Evolutionary conservation across 768 basidiomycete species (phyloP).

Genomic region (Lactarius vividus): DNA sequence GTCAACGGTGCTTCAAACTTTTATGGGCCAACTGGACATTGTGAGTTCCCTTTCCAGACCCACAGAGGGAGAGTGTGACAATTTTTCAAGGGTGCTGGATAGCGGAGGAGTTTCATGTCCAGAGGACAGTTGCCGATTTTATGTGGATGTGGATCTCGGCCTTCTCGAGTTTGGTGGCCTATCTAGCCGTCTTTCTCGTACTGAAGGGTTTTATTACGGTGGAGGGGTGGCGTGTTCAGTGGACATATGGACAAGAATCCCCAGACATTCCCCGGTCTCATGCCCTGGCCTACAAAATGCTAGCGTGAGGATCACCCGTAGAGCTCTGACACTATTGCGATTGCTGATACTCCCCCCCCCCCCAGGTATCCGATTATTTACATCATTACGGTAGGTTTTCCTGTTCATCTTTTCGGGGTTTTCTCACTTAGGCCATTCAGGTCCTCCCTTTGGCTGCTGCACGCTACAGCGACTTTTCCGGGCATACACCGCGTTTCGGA

Average conservation of each 20-base stretch:
- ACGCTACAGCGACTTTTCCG: slow-evolving; percentile 40
- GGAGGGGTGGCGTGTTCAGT: slow-evolving; percentile 33
- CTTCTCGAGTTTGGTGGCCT: slow-evolving; percentile 42
- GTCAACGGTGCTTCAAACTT: slow-evolving; percentile 36
- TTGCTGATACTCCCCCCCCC: slow-evolving; percentile 12
- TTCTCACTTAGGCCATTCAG: slow-evolving; percentile 14
- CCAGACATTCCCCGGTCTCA: slow-evolving; percentile 22
- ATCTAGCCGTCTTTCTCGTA: slow-evolving; percentile 45
- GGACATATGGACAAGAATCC: slow-evolving; percentile 23
- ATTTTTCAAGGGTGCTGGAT: slow-evolving; percentile 54
- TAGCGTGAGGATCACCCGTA: slow-evolving; percentile 40
- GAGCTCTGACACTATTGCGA: not conserved
- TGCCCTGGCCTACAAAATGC: slow-evolving; percentile 42
- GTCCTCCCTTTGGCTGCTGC: slow-evolving; percentile 43
- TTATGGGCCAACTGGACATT: slow-evolving; percentile 45
- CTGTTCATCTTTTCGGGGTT: not conserved
- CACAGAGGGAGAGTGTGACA: not conserved
- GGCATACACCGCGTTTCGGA: slow-evolving; percentile 34
- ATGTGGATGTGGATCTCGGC: slow-evolving; percentile 53
- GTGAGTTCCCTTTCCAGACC: slow-evolving; percentile 31
- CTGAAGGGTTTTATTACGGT: slow-evolving; percentile 40
- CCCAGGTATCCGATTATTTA: slow-evolving; percentile 48
- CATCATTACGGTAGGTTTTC: slow-evolving; percentile 35
- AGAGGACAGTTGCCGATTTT: slow-evolving; percentile 49
- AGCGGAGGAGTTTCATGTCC: slow-evolving; percentile 32